Evolutionary conservation across 495 filamentous ascomycete genomes (phyloP), one percentile per base, ranked within the genome.

Genomic region (Podospora pseudoanserina): DNA sequence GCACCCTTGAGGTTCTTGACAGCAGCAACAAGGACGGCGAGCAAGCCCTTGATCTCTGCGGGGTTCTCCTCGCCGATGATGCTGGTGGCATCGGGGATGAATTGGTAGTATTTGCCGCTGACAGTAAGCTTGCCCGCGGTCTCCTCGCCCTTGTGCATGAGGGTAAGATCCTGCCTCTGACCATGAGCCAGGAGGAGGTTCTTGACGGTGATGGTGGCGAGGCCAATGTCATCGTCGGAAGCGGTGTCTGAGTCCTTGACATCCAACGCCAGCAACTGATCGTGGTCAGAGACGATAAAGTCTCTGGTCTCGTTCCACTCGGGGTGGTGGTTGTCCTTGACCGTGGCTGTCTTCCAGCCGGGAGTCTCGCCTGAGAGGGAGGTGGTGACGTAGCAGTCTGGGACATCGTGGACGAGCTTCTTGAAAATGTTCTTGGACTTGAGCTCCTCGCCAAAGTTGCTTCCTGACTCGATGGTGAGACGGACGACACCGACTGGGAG

Each of bases 241-340:
- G 66, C 77, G 55, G 78, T 72, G 55, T 83, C 80, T 16, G 77
- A 68, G 68, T 83, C 80, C 60, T 78, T 65, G 64, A 83, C 71
- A 49, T 79, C 76, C 2, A 77, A 32, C 61, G 70, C 69, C 64
- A 83, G 76, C 60, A 11, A 44, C 67, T 83, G 80, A 55, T 81
- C 77, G 55, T 69, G 71, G 63, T 81, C 79, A 15, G 63, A 62
- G 5, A 83, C 72, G 2, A 81, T 58, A 60, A 81, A 81, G 57
- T 83, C 79, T 61, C 74, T 69, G 15, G 75, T 79, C 74, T 83
- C 78, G 68, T 78, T 77, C 79, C 79, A 83, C 59, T 67, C 69
- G 3, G 80, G 80, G 55, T 78, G 68, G 39, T 65, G 70, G 67
- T 80, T 77, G 65, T 79, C 76, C 67, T 81, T 77, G 58, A 70